phyloP scores from a whole-genome alignment of 495 filamentous ascomycete genomes.

The Aspergillus diversus region DNA sequence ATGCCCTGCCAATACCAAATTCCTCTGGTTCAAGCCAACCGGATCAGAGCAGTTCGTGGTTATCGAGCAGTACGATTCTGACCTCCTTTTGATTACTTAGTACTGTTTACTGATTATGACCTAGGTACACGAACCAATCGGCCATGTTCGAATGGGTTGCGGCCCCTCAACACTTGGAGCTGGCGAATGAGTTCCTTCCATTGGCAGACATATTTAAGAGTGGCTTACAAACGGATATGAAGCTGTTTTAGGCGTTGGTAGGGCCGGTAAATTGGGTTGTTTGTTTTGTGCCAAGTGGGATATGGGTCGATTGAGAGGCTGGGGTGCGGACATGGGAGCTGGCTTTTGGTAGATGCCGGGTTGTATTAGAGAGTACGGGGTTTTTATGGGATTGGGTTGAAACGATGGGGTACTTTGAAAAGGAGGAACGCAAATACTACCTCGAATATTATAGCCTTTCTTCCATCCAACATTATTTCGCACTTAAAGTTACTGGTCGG shows the following conservation, averaged over 20 bases:
- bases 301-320: background rate
- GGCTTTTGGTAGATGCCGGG: too few species aligned
- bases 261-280: background rate
- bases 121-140: conserved; percentile 1
- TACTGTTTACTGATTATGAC: background rate
- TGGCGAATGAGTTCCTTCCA: background rate
- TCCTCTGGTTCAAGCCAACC: background rate
- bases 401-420: too few species aligned
- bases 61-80: conserved; percentile 1
- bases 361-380: too few species aligned
- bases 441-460: too few species aligned
- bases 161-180: conserved; percentile 2
- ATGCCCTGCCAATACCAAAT: conserved; percentile 1
- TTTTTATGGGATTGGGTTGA: too few species aligned
- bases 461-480: too few species aligned
- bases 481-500: too few species aligned
- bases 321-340: too few species aligned
- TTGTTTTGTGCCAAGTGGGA: background rate
- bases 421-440: too few species aligned
- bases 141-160: conserved; percentile 8
- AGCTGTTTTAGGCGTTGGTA: background rate
- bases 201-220: conserved; percentile 4
- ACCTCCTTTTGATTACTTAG: background rate
- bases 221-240: background rate
- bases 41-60: conserved; percentile 3